These are phyloP conservation scores for Neurospora cerealis DNA, from an alignment of 495 filamentous ascomycete genomes.

Conservation along the genomic window DNA sequence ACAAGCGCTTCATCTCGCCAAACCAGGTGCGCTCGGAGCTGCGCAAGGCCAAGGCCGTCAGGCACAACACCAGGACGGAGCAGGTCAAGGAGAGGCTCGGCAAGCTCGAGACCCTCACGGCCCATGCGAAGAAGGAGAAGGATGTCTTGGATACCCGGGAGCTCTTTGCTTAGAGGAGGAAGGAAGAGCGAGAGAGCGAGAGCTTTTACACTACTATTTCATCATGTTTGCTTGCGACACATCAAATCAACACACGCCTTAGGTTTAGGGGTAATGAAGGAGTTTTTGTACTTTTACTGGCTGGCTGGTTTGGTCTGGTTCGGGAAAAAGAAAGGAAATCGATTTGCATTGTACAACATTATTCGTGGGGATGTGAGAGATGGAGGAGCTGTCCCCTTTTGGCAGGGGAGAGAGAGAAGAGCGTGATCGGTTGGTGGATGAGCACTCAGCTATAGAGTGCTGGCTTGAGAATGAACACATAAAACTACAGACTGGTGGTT, in stretches of 20 bases:
- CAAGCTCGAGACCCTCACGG: constrained; percentile 60
- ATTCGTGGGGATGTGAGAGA: not conserved
- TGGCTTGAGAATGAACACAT: not conserved
- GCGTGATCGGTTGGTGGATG: not conserved
- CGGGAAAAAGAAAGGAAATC: not conserved
- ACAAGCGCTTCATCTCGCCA: constrained; percentile 93
- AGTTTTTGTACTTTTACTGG: not conserved
- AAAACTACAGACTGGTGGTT: not conserved
- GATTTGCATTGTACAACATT: not conserved
- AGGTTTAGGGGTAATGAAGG: not conserved
- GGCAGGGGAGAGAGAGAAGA: not conserved
- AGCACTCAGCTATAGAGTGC: not conserved
- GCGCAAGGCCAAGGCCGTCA: constrained; percentile 59
- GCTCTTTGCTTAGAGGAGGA: constrained; percentile 60
- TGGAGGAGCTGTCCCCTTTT: not conserved
- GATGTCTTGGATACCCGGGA: constrained; percentile 70
- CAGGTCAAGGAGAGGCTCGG: constrained; percentile 58
- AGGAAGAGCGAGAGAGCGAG: not conserved
- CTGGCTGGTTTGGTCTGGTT: not conserved
- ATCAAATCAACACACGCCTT: not conserved
- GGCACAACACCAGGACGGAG: constrained; percentile 65
- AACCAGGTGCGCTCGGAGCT: constrained; percentile 86
- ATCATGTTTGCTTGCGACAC: not conserved
- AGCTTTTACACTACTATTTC: not conserved
- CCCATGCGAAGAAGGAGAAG: constrained; percentile 47